Percentiles rank a stretch among this genome's conserved stretches.
Conservation (phyloP, 495 filamentous ascomycete species). For the Neurospora terricola region DNA sequence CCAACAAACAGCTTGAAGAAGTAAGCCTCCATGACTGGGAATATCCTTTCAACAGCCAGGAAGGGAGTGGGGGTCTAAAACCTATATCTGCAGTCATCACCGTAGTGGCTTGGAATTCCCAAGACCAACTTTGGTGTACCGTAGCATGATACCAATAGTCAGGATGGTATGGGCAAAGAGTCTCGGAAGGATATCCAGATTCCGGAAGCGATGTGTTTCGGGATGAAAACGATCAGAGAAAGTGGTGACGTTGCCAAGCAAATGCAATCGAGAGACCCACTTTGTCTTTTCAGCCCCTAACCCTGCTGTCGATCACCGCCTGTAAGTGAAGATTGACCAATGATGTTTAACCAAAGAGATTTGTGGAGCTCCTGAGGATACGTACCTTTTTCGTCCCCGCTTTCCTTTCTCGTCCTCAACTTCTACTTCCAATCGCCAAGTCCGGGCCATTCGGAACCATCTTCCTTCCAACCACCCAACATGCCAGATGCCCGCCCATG, state of each 20-base stretch:
- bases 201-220: not conserved
- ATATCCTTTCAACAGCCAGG: not conserved
- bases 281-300: not conserved
- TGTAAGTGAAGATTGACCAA: not conserved
- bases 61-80: not conserved
- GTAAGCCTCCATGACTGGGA: not conserved
- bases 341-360: rapidly evolving
- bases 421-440: not conserved
- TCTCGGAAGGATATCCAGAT: not conserved
- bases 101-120: not conserved
- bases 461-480: not conserved
- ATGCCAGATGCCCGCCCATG: not conserved
- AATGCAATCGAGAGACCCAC: not conserved
- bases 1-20: not conserved
- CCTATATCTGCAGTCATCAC: not conserved
- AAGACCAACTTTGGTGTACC: not conserved
- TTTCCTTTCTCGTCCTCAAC: not conserved
- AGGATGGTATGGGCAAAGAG: not conserved
- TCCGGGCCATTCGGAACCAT: not conserved
- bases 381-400: not conserved
- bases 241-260: not conserved
- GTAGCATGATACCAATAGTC: not conserved
- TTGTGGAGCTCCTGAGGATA: rapidly evolving
- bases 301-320: not conserved
- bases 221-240: not conserved